These are phyloP conservation scores for Aspergillus sp. DNA, from an alignment of 2,329 filamentous ascomycete species.

Conservation along the genomic window DNA sequence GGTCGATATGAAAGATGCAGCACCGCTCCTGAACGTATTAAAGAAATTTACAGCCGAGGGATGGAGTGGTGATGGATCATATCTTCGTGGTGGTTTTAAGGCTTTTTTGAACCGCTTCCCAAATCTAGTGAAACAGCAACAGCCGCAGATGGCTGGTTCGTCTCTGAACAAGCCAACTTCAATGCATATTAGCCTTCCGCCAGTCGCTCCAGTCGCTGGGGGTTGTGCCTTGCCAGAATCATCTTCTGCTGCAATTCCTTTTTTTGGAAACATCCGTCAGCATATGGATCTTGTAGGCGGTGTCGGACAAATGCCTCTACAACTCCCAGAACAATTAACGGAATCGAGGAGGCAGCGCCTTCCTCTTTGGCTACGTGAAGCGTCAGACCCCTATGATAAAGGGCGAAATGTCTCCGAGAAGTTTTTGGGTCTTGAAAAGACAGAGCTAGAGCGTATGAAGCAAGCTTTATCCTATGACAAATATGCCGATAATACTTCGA, in stretches of 20 bases:
- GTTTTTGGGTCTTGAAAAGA: conserved; percentile 78
- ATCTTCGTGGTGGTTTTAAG: conserved; percentile 77
- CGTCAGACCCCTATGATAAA: conserved; percentile 62
- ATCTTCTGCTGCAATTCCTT: conserved; percentile 70
- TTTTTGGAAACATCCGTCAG: conserved; percentile 93
- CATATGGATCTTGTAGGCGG: conserved; percentile 94
- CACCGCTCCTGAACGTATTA: conserved; percentile 76
- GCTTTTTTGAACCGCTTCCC: conserved; percentile 67
- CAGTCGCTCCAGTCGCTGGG: conserved; percentile 74
- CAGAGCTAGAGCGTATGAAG: conserved; percentile 89
- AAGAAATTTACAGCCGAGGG: conserved; percentile 89
- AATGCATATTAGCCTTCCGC: conserved; percentile 47
- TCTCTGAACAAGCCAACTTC: conserved; percentile 46
- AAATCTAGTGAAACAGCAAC: conserved; percentile 29
- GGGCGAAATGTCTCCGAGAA: conserved; percentile 77
- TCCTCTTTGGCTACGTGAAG: conserved; percentile 72
- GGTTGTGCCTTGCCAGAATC: conserved; percentile 73
- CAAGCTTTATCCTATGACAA: conserved; percentile 64
- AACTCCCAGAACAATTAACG: conserved; percentile 52
- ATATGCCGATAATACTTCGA: conserved; percentile 47
- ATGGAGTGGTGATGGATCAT: conserved; percentile 67
- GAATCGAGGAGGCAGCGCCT: conserved; percentile 49
- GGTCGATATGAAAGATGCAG: conserved; percentile 72
- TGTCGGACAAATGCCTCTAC: conserved; percentile 72
- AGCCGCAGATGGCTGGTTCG: conserved; percentile 23